Percentiles rank a stretch among this genome's conserved stretches.
phyloP scores from a whole-genome alignment of 2,329 filamentous ascomycete genomes.

The Corniculantispora saksenae region DNA sequence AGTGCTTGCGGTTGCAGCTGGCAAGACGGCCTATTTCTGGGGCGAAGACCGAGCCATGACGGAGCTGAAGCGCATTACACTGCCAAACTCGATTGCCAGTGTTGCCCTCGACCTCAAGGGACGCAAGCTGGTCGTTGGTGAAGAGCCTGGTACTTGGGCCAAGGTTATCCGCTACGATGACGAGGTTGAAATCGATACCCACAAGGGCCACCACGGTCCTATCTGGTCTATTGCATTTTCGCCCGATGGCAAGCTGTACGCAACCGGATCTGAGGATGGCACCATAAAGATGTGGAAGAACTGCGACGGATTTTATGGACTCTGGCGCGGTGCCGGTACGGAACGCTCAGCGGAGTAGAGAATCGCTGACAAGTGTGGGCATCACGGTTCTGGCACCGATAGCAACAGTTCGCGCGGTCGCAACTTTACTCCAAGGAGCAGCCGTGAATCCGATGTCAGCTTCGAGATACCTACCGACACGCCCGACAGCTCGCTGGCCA shows the following conservation, averaged over 20 bases:
- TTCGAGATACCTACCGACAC: conserved; percentile 13
- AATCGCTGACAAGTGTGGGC: conserved; percentile 22
- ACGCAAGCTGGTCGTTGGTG: conserved; percentile 84
- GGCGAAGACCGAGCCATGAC: conserved; percentile 70
- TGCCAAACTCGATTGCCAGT: conserved; percentile 84
- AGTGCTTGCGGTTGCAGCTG: conserved; percentile 87
- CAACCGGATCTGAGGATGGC: conserved; percentile 93
- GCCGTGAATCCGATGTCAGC: conserved; percentile 17
- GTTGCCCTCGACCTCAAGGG: conserved; percentile 83
- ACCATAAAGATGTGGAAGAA: conserved; percentile 92
- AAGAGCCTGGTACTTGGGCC: conserved; percentile 94
- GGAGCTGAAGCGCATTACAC: conserved; percentile 75
- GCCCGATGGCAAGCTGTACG: conserved; percentile 93
- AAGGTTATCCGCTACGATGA: conserved; percentile 88
- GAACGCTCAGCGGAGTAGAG: conserved; percentile 40
- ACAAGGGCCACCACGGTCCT: conserved; percentile 95
- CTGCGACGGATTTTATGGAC: conserved; percentile 64
- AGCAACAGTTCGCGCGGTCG: neutral
- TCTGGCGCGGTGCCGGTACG: conserved; percentile 59
- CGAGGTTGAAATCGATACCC: conserved; percentile 80
- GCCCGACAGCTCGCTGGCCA: conserved; percentile 18
- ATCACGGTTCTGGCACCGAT: neutral
- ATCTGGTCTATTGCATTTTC: conserved; percentile 97
- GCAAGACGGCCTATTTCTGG: conserved; percentile 92
- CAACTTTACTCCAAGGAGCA: conserved; percentile 17